Evolutionary conservation across 441 rosid species (phyloP), one percentile per base, ranked within the genome.

Genomic region (Eutrema salsugineum): DNA sequence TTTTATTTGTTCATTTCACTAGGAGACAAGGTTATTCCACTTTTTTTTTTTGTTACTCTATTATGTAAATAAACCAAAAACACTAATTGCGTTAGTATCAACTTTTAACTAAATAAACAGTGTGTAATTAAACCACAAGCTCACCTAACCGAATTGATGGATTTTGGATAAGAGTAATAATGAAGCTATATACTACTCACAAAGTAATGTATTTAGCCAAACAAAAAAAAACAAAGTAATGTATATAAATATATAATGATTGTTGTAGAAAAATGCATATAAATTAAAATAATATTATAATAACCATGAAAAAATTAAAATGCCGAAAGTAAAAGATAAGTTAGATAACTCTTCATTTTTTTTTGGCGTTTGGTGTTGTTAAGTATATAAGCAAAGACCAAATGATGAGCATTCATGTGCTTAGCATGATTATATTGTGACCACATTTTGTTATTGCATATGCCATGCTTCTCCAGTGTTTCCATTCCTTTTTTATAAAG

Each of bases 391-490:
- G 69, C 63, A 71, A 71, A 71, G 76, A 71, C 76, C 69, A 62
- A 71, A 71, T 71, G 55, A 71, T 71, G 69, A 71, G 76, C 69
- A 71, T 71, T 63, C 76, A 71, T 71, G 56, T 71, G 75, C 75
- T 71, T 62, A 42, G 46, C 62, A 71, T 71, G 69, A 71, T 71
- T 71, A 51, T 71, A 51, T 8, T 32, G 63, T 62, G 69, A 63
- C 69, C 69, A 62, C 44, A 71, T 62, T 62, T 62, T 12, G 54
- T 57, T 53, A 20, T 71, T 53, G 69, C 69, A 51, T 71, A 71
- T 63, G 76, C 30, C n/a, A 19, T 71, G 69, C 69, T 71, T 71
- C 55, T 33, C 63, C 19, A 51, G 11, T 32, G 63, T 71, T 42
- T 30, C 61, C 17, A 61, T 32, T 17, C 53, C 33, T 51, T 32